These are phyloP conservation scores for Penicillium sumatraense DNA, from an alignment of 2,329 filamentous ascomycete genomes.

Conservation along the genomic window DNA sequence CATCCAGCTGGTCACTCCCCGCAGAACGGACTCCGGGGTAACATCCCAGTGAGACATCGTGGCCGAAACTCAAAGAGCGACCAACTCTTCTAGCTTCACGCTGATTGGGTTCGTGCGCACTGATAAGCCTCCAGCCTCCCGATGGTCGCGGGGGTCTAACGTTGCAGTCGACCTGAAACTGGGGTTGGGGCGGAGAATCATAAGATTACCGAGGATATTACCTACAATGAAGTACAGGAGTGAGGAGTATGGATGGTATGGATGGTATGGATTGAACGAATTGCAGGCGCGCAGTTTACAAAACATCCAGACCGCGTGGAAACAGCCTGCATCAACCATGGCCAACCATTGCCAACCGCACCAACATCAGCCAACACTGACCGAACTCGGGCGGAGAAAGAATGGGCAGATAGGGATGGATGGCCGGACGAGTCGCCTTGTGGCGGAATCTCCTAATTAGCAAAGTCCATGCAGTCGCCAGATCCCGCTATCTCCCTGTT, in stretches of 20 bases:
- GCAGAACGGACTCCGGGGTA: constrained; percentile 17
- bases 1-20: neutral
- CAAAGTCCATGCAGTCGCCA: neutral
- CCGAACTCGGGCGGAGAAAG: neutral
- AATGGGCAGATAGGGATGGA: neutral
- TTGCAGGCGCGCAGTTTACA: too few relatives aligned
- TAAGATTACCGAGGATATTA: neutral
- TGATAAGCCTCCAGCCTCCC: neutral
- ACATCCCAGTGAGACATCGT: constrained; percentile 11
- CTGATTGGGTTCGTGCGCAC: constrained; percentile 1
- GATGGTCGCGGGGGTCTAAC: neutral
- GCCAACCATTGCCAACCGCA: neutral
- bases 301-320: neutral
- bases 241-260: neutral
- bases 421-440: neutral
- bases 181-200: neutral
- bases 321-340: neutral
- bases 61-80: constrained; percentile 9
- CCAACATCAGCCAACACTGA: neutral
- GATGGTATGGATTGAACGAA: too few relatives aligned
- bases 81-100: neutral
- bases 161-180: neutral
- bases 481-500: neutral
- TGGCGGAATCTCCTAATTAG: neutral
- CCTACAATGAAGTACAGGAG: neutral